These are phyloP conservation scores for Paecilomyces formosus DNA, from an alignment of 2,329 filamentous ascomycete genomes.

Conservation along the genomic window DNA sequence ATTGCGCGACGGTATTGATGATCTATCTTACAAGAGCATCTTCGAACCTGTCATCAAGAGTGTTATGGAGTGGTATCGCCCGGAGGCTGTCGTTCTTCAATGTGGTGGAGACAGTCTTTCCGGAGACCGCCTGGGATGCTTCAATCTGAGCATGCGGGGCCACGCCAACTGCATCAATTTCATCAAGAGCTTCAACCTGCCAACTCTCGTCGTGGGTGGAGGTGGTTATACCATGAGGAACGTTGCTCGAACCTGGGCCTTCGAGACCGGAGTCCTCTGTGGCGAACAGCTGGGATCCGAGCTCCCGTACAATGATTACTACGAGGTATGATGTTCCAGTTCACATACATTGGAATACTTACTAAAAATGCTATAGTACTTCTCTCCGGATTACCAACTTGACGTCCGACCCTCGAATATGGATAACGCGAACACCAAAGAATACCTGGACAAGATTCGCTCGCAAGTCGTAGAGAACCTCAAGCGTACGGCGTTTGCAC, in stretches of 20 bases:
- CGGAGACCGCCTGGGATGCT: slow-evolving; percentile 60
- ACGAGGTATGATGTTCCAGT: slow-evolving; percentile 47
- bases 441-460: slow-evolving; percentile 63
- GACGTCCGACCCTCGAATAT: slow-evolving; percentile 64
- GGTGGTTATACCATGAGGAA: slow-evolving; percentile 66
- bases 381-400: slow-evolving; percentile 62
- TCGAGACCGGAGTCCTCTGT: slow-evolving; percentile 72
- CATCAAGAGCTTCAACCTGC: slow-evolving; percentile 60
- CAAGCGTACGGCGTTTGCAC: slow-evolving; percentile 54
- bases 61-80: slow-evolving; percentile 62
- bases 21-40: slow-evolving; percentile 59
- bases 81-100: slow-evolving; percentile 61
- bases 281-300: slow-evolving; percentile 72
- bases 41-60: slow-evolving; percentile 62
- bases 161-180: slow-evolving; percentile 64
- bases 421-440: slow-evolving; percentile 62
- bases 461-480: slow-evolving; percentile 60
- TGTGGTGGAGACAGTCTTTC: slow-evolving; percentile 62
- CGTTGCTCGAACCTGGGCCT: slow-evolving; percentile 54
- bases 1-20: slow-evolving; percentile 61
- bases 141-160: slow-evolving; percentile 63
- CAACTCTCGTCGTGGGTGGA: slow-evolving; percentile 58
- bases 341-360: slow-evolving; percentile 1
- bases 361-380: slow-evolving; percentile 46
- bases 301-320: slow-evolving; percentile 96